These are phyloP conservation scores for Neonectria sp. DNA, from an alignment of 2,329 filamentous ascomycete species.

Conservation along the genomic window DNA sequence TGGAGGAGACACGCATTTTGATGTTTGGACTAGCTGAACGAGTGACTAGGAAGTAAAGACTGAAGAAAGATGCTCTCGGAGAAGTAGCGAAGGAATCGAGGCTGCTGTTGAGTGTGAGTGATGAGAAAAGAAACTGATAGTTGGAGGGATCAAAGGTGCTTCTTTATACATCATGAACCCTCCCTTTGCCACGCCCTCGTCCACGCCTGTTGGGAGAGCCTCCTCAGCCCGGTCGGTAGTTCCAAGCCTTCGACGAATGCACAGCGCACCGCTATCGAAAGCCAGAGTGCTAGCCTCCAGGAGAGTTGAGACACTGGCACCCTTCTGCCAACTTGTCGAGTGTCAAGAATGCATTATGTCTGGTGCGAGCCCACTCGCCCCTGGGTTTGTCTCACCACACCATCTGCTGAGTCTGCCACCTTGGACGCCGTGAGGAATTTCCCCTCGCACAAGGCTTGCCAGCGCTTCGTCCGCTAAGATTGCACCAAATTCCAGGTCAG, in stretches of 20 bases:
- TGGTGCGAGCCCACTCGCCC: constrained; percentile 31
- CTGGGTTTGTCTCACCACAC: constrained; percentile 44
- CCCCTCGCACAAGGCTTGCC: constrained; percentile 19
- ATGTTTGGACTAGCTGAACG: constrained; percentile 37
- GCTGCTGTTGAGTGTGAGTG: constrained; percentile 42
- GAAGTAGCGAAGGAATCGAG: constrained; percentile 51
- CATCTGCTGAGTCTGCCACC: constrained; percentile 16
- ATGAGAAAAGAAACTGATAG: constrained; percentile 26
- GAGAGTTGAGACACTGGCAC: constrained; percentile 45
- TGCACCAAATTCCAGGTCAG: constrained; percentile 43
- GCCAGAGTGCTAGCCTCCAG: constrained; percentile 18
- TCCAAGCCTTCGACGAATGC: constrained; percentile 39
- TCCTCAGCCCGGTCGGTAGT: constrained; percentile 1
- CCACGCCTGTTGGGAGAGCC: constrained; percentile 12
- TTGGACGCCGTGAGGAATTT: constrained; percentile 30
- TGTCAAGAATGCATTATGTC: constrained; percentile 41
- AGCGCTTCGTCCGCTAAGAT: constrained; percentile 33
- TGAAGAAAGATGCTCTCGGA: constrained; percentile 48
- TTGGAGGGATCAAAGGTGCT: constrained; percentile 39
- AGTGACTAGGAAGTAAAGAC: constrained; percentile 47
- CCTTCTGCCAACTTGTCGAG: constrained; percentile 24
- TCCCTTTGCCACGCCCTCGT: constrained; percentile 3
- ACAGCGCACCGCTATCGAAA: constrained; percentile 22
- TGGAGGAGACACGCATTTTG: constrained; percentile 51
- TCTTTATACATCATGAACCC: constrained; percentile 49